Base-by-base conservation (phyloP, 2,329 filamentous ascomycete species). In the Fusarium xyrophilum region DNA sequence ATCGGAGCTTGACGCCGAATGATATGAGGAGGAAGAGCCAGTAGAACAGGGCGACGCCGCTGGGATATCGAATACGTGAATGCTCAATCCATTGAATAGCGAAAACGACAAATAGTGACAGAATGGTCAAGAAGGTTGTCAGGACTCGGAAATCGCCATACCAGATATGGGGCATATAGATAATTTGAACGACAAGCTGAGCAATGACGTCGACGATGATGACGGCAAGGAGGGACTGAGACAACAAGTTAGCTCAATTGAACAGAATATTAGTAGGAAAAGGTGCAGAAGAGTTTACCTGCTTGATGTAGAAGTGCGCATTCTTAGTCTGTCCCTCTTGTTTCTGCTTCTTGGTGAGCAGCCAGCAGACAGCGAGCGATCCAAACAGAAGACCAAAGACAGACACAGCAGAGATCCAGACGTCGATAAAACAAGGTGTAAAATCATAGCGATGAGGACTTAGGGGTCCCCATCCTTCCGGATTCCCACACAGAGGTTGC, bases 361-460 rank as follows among this genome's bases (percentile, higher is more conserved):
- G 83, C 83, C 92, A 92, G 88, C 90, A 95, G 42, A 97, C 81
- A 32, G 95, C 93, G 46, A 89, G 84, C 11, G 89, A 85, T 60
- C 96, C 96, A 67, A 90, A 85, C 27, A 97, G 57, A 27, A 97
- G 83, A 19, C 95, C 94, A 81, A 91, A 96, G 17, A 84, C 85
- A 12, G 93, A 92, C 30, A 97, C 92, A 3, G 85, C 81, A 35
- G 91, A 88, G 62, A 98, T 88, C 88, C 93, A 94, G 25, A 97
- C 88, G 78, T 99, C 96, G 74, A 98, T 89, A 77, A 99, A 99
- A 83, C 96, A 99, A 40, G 96, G 95, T 19, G 96, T 98, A 75
- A 99, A 93, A 81, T 99, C 96, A 80, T 93, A 97, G 78, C 95
- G 87, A 71, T 89, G 85, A 36, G 90, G 89, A 80, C 93, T 97